A percentile compares a stretch with the other conserved stretches of the same genome.
Conservation (phyloP, 1,139 yeast genomes). For the Casaregolazyma lundiana region DNA sequence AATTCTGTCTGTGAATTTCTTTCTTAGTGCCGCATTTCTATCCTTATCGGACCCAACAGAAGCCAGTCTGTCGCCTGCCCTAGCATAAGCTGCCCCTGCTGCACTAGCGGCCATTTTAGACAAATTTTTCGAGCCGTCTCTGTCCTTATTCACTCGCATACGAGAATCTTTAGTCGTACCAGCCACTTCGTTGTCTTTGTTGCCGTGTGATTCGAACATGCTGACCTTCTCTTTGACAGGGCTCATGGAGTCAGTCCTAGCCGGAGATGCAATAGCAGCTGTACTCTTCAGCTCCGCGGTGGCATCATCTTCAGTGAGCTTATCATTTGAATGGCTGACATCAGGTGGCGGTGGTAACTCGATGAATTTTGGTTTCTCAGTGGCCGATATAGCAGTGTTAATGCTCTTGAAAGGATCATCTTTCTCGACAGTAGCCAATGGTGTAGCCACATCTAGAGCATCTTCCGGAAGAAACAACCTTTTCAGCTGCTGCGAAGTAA, state of each 20-base stretch:
- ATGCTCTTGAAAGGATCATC: background rate
- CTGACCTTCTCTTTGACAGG: constrained; percentile 8
- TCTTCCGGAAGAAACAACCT: constrained; percentile 50
- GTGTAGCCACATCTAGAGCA: background rate
- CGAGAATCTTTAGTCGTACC: background rate
- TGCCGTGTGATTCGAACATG: background rate
- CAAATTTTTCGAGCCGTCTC: background rate
- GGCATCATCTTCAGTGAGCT: background rate
- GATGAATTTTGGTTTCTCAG: background rate
- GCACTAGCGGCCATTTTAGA: background rate
- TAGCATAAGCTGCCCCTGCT: constrained; percentile 1
- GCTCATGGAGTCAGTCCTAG: constrained; percentile 1
- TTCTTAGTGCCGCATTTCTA: constrained; percentile 13
- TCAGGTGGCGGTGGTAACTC: background rate
- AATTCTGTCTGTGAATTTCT: constrained; percentile 20
- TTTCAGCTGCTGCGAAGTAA: constrained; percentile 83
- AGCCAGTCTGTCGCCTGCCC: background rate
- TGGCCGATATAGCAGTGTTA: background rate
- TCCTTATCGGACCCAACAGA: background rate
- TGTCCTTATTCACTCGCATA: background rate
- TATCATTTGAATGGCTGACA: background rate
- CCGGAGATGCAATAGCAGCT: background rate
- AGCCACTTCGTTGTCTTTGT: background rate
- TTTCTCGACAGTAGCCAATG: constrained; percentile 1
- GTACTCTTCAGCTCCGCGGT: background rate